Evolutionary conservation across 2,329 filamentous ascomycete species (phyloP).

Genomic region (Fusarium domesticum): DNA sequence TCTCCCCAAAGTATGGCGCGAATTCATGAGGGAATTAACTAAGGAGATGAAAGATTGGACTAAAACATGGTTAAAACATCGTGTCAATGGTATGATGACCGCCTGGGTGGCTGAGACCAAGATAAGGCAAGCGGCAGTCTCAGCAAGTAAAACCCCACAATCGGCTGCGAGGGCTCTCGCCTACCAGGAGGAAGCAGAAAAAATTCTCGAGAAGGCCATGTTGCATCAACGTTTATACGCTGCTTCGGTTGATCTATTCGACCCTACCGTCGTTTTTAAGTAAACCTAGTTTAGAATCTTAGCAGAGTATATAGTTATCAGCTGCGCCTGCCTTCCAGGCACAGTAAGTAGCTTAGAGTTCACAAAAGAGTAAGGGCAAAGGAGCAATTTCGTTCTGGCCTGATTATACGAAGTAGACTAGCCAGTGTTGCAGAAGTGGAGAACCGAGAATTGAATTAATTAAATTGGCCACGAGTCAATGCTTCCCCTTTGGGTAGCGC

Average conservation of each 20-base stretch:
- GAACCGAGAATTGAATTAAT: too few species aligned
- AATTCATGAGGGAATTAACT: background rate
- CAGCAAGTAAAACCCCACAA: background rate
- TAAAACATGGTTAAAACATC: background rate
- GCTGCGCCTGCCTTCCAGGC: background rate
- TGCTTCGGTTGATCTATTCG: conserved; percentile 1
- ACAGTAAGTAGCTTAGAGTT: conserved; percentile 2
- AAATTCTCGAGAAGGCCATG: background rate
- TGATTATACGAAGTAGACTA: background rate
- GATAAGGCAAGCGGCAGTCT: background rate
- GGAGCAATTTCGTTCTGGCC: conserved; percentile 4
- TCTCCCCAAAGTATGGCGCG: background rate
- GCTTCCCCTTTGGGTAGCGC: background rate
- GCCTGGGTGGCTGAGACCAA: background rate
- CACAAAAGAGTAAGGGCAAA: background rate
- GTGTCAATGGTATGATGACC: background rate
- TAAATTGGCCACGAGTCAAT: too few species aligned
- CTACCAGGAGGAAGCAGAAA: background rate
- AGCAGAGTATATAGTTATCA: background rate
- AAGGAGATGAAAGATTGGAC: background rate
- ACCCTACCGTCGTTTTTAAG: conserved; percentile 1
- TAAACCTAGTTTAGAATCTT: conserved; percentile 2
- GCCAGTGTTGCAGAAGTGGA: too few species aligned
- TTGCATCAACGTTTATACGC: background rate
- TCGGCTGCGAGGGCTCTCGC: background rate